Percentiles rank a stretch among this genome's conserved stretches.
Evolutionary conservation across 345 rosid genomes (phyloP).

Genomic region (Leavenworthia alabamica): DNA sequence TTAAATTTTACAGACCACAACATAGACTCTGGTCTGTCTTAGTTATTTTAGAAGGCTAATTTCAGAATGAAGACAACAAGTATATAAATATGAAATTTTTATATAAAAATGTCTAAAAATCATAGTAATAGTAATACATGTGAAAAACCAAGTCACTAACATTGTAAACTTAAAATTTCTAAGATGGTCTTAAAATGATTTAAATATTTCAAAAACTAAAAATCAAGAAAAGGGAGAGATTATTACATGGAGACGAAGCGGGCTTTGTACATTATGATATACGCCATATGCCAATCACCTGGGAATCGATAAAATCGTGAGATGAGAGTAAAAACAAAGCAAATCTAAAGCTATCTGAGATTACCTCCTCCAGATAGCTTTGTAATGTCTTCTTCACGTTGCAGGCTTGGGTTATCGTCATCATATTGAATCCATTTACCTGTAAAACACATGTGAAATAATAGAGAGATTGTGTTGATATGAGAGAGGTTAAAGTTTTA

Average conservation of each 20-base stretch:
- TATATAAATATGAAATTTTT: not conserved
- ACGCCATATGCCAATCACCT: slow-evolving; percentile 99
- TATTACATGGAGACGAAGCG: slow-evolving; percentile 54
- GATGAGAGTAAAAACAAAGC: not conserved
- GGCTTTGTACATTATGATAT: slow-evolving; percentile 93
- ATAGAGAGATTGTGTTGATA: not conserved
- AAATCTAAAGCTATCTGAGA: not conserved
- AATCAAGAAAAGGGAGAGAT: not conserved
- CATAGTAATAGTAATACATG: not conserved
- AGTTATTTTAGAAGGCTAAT: not conserved
- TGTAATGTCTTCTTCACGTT: slow-evolving; percentile 80
- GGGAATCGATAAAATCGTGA: slow-evolving; percentile 6
- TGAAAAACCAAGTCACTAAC: slow-evolving; percentile 10
- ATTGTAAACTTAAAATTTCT: slow-evolving; percentile 2
- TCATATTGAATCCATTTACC: slow-evolving; percentile 93
- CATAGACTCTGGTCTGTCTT: not conserved
- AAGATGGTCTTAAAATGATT: slow-evolving; percentile 9
- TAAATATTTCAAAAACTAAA: no score
- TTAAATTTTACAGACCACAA: not conserved
- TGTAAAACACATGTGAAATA: slow-evolving; percentile 22
- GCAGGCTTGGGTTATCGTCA: slow-evolving; percentile 71
- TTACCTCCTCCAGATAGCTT: slow-evolving; percentile 98
- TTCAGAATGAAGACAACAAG: not conserved
- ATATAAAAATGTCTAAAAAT: not conserved
- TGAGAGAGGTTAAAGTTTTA: not conserved